These are phyloP conservation scores for Chalciporus chontae DNA, from an alignment of 768 basidiomycete genomes.

Conservation along the genomic window DNA sequence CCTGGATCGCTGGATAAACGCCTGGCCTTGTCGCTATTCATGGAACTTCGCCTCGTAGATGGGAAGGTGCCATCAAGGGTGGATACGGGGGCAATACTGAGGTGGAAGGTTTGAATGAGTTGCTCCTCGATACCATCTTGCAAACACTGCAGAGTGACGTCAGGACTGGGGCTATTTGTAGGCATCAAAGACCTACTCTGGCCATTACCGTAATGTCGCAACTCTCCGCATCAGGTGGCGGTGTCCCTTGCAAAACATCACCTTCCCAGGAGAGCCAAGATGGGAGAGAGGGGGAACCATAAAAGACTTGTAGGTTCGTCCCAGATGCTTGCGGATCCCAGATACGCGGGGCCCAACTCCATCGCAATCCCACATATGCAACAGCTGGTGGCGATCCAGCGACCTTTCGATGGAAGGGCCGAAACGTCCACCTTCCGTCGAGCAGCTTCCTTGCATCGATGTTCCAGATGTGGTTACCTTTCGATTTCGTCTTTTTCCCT, in stretches of 20 bases:
- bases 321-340: constrained; percentile 96
- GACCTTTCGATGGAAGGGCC: constrained; percentile 84
- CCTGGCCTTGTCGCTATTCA: constrained; percentile 42
- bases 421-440: constrained; percentile 81
- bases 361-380: constrained; percentile 77
- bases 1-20: constrained; percentile 41
- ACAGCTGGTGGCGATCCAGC: constrained; percentile 78
- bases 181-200: constrained; percentile 46
- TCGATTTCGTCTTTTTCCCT: constrained; percentile 98
- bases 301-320: constrained; percentile 73
- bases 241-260: constrained; percentile 77
- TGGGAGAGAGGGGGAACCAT: constrained; percentile 78
- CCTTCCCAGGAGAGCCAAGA: constrained; percentile 87
- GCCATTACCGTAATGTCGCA: constrained; percentile 75
- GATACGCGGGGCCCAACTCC: constrained; percentile 89
- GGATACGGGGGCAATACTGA: constrained; percentile 69
- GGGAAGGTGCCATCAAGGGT: constrained; percentile 44
- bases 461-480: constrained; percentile 99
- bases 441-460: constrained; percentile 86
- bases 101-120: constrained; percentile 61
- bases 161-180: constrained; percentile 6
- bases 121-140: constrained; percentile 74
- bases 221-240: constrained; percentile 70
- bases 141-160: constrained; percentile 37
- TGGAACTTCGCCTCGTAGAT: constrained; percentile 44